A percentile compares a stretch with the other conserved stretches of the same genome.
These are phyloP conservation scores for Stephania yunnanensis DNA, from an alignment of 164 flowering plant genomes.

Conservation along the genomic window DNA sequence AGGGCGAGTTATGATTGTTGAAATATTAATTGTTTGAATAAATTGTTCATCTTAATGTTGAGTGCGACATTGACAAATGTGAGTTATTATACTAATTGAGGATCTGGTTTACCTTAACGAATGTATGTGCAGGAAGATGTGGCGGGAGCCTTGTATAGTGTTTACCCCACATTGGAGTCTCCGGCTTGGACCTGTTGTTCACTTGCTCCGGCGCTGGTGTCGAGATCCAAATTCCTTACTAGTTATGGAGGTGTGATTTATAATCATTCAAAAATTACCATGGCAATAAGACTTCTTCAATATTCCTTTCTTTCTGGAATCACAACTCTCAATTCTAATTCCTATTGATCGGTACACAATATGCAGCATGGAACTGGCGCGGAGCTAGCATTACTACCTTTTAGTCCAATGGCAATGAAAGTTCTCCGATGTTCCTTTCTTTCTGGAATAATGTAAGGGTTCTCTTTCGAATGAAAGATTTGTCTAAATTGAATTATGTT, in stretches of 20 bases:
- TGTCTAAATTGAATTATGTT: neutral
- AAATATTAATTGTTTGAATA: neutral
- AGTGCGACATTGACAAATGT: neutral
- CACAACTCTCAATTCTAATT: neutral
- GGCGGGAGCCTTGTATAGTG: slow-evolving; percentile 94
- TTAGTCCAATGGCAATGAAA: slow-evolving; percentile 70
- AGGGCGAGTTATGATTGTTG: neutral
- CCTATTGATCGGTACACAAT: neutral
- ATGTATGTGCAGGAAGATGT: slow-evolving; percentile 38
- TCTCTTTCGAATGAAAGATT: neutral
- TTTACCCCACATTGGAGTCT: slow-evolving; percentile 87
- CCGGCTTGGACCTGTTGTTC: slow-evolving; percentile 78
- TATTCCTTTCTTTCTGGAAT: neutral
- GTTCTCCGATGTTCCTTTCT: slow-evolving; percentile 81
- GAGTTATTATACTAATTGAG: neutral
- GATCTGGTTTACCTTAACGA: neutral
- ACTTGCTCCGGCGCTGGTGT: slow-evolving; percentile 80
- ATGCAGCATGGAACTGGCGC: slow-evolving; percentile 56
- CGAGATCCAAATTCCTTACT: slow-evolving; percentile 60
- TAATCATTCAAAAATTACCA: neutral
- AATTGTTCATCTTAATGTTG: neutral
- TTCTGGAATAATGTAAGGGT: slow-evolving; percentile 69
- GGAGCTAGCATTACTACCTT: slow-evolving; percentile 63
- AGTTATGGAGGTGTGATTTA: slow-evolving; percentile 60
- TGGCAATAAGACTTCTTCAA: too few species aligned